phyloP scores from a whole-genome alignment of 2,329 filamentous ascomycete species.

The Orbilia oligospora region DNA sequence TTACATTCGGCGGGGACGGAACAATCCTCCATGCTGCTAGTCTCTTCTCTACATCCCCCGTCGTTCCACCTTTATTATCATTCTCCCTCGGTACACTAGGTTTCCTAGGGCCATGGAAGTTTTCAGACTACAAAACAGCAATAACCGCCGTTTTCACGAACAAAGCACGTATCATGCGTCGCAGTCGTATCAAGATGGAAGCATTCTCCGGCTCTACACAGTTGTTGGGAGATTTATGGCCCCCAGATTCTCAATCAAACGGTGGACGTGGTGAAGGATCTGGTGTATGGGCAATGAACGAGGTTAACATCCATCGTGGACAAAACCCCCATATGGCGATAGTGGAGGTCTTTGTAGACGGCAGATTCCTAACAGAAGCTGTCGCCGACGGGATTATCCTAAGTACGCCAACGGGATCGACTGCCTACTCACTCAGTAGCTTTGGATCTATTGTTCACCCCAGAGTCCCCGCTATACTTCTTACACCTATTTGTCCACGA shows the following conservation, averaged over 20 bases:
- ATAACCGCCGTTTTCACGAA: slow-evolving; percentile 69
- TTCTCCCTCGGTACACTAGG: slow-evolving; percentile 98
- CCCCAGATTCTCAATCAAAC: slow-evolving; percentile 29
- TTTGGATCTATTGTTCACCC: slow-evolving; percentile 96
- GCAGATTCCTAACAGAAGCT: slow-evolving; percentile 90
- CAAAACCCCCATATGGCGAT: slow-evolving; percentile 90
- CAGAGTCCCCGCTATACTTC: slow-evolving; percentile 85
- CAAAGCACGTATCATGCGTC: slow-evolving; percentile 84
- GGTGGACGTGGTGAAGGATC: slow-evolving; percentile 24
- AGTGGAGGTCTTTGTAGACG: slow-evolving; percentile 90
- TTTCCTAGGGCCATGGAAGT: slow-evolving; percentile 97
- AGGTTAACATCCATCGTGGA: slow-evolving; percentile 92
- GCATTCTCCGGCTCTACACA: slow-evolving; percentile 73
- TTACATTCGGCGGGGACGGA: slow-evolving; percentile 92
- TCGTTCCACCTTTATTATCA: slow-evolving; percentile 89
- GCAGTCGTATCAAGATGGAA: slow-evolving; percentile 87
- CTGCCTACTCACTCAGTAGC: slow-evolving; percentile 92
- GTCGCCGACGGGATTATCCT: slow-evolving; percentile 96
- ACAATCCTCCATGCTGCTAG: slow-evolving; percentile 89
- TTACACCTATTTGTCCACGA: slow-evolving; percentile 94
- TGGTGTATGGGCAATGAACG: slow-evolving; percentile 80
- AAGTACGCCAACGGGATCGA: slow-evolving; percentile 93
- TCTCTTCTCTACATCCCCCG: slow-evolving; percentile 83
- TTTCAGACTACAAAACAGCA: slow-evolving; percentile 89
- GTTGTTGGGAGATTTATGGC: slow-evolving; percentile 62